Evolutionary conservation across 768 basidiomycete genomes (phyloP), one percentile per base, ranked within the genome.

Genomic region (Termitomyces titanicus): DNA sequence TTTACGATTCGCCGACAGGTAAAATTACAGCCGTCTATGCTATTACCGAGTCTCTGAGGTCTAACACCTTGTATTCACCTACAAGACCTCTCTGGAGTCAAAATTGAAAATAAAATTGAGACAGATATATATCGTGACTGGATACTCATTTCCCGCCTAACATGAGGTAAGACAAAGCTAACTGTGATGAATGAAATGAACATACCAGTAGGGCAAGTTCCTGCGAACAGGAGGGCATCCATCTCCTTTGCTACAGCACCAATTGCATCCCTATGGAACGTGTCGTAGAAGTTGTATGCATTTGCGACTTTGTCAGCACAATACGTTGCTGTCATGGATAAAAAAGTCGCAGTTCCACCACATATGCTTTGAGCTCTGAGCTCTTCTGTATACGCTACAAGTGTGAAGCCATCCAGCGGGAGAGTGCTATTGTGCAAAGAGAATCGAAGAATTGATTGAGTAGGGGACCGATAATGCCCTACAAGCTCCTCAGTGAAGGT

Each of bases 351-450:
- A 6, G 35, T 52, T 20, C 59, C 59, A 9, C 56, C 50, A 20
- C 59, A 61, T 15, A 61, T 57, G 47, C 59, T 61, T 40, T 38
- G 39, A 5, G 44, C 45, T 13, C 50, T 43, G 13, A 52, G 7
- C 27, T 61, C 59, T 18, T 61, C 59, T 4, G 53, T 51, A 46
- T 61, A 61, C 5, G 20, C 11, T 9, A 7, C 15, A 18, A 57
- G 27, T 9, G n/a, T 52, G 18, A 49, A 35, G 22, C 31, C n/a
- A 20, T 37, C 29, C 42, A 51, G 10, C 17, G 25, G 34, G 6
- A 42, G 24, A 35, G 57, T 43, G 1, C 49, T 49, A 22, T 51
- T 11, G 8, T 18, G 17, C 22, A 54, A 31, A 22, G 43, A 45
- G 31, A 54, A 58, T 13, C 38, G 52, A 31, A 54, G 29, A 27